Evolutionary conservation across 2,329 filamentous ascomycete genomes (phyloP).

Genomic region (Sclerotinia sclerotiorum): DNA sequence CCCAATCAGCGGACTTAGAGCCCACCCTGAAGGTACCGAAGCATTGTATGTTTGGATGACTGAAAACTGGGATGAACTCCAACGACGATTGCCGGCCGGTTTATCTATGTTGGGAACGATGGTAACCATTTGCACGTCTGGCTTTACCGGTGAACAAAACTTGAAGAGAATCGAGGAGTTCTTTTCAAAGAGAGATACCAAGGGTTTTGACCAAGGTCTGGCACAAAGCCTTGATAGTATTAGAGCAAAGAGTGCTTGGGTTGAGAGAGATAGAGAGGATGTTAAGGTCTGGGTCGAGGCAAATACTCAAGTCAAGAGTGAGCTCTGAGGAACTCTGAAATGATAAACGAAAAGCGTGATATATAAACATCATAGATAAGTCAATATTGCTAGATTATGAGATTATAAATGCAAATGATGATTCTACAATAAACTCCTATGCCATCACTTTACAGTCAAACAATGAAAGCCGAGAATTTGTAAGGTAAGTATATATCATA

Average conservation of each 20-base stretch:
- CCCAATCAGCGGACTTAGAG: slow-evolving; percentile 75
- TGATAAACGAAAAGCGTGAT: neutral
- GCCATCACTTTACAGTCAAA: neutral
- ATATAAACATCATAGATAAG: neutral
- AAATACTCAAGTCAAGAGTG: slow-evolving; percentile 46
- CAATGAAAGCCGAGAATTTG: neutral
- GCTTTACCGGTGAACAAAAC: slow-evolving; percentile 77
- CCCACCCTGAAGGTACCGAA: slow-evolving; percentile 73
- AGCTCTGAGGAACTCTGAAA: slow-evolving; percentile 30
- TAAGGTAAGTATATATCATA: neutral
- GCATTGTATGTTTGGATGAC: slow-evolving; percentile 82
- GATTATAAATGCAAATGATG: neutral
- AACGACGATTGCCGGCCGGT: slow-evolving; percentile 79
- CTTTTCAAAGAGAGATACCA: slow-evolving; percentile 79
- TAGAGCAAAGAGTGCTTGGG: slow-evolving; percentile 79
- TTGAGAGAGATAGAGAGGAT: slow-evolving; percentile 73
- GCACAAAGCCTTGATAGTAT: slow-evolving; percentile 88
- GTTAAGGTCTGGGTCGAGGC: slow-evolving; percentile 71
- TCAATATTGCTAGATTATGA: neutral
- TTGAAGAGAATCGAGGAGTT: slow-evolving; percentile 74
- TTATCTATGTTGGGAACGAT: slow-evolving; percentile 83
- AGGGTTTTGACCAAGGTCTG: slow-evolving; percentile 81
- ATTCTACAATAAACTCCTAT: neutral
- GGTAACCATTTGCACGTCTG: slow-evolving; percentile 77
- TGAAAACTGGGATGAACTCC: slow-evolving; percentile 82